Conservation (phyloP, 768 basidiomycete genomes). For the Suillus discolor region DNA sequence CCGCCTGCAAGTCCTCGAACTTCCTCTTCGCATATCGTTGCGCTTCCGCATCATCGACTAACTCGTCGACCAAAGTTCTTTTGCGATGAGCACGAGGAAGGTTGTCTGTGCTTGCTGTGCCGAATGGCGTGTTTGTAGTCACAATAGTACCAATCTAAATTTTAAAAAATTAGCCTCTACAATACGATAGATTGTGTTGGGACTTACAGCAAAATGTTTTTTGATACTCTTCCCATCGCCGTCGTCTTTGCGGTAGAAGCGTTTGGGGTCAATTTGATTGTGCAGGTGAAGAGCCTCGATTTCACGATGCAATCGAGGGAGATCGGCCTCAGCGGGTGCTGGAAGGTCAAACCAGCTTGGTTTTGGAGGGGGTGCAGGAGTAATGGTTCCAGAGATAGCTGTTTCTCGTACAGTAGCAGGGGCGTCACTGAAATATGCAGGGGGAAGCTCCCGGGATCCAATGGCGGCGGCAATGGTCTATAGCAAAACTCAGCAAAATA, state of each 20-base stretch:
- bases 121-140: constrained; percentile 71
- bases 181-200: not conserved
- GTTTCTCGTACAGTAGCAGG: constrained; percentile 53
- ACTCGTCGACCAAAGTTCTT: constrained; percentile 83
- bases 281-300: constrained; percentile 85
- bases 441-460: constrained; percentile 71
- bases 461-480: constrained; percentile 60
- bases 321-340: constrained; percentile 76
- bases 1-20: constrained; percentile 75
- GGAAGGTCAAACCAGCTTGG: constrained; percentile 89
- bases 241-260: constrained; percentile 87
- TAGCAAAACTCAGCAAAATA: constrained; percentile 9
- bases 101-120: constrained; percentile 68
- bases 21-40: constrained; percentile 90
- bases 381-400: constrained; percentile 48
- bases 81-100: constrained; percentile 71
- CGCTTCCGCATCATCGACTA: constrained; percentile 84
- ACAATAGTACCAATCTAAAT: constrained; percentile 81
- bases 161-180: not conserved
- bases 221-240: constrained; percentile 85
- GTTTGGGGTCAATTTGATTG: constrained; percentile 89
- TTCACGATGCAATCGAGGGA: constrained; percentile 80
- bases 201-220: constrained; percentile 83
- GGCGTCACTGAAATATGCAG: constrained; percentile 61
- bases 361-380: constrained; percentile 63